Conservation (phyloP, 257 asterid genomes). For the Penstemon barbatus region DNA sequence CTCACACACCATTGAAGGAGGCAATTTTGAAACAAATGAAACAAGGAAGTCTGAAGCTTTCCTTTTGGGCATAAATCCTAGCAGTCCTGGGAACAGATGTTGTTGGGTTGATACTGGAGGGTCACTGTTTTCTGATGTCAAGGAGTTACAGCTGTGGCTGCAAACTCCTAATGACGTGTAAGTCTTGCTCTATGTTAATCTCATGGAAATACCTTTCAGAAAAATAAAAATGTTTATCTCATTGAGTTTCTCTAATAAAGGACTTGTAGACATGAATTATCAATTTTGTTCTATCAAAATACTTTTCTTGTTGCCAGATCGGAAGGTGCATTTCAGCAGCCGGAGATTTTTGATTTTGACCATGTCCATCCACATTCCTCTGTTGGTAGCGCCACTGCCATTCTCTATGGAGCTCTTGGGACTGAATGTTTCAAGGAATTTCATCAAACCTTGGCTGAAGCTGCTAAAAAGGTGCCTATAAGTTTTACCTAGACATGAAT, state of each 20-base stretch:
- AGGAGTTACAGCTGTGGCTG: conserved; percentile 73
- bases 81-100: conserved; percentile 62
- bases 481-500: background rate
- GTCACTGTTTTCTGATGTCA: conserved; percentile 62
- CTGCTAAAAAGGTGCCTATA: conserved; percentile 66
- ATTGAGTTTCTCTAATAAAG: conserved; percentile 6
- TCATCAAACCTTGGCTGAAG: conserved; percentile 65
- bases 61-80: conserved; percentile 47
- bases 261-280: conserved; percentile 1
- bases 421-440: conserved; percentile 83
- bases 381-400: conserved; percentile 61
- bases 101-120: conserved; percentile 98
- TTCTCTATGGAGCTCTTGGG: conserved; percentile 94
- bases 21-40: conserved; percentile 44
- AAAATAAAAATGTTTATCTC: conserved; percentile 5
- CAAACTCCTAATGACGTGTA: conserved; percentile 57
- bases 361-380: conserved; percentile 86
- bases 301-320: conserved; percentile 48
- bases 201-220: background rate
- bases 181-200: conserved; percentile 38
- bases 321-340: conserved; percentile 73
- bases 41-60: conserved; percentile 44
- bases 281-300: conserved; percentile 22
- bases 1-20: conserved; percentile 44
- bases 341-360: conserved; percentile 91